A percentile compares a stretch with the other conserved stretches of the same genome.
These are phyloP conservation scores for Claviceps pazoutovae DNA, from an alignment of 2,329 filamentous ascomycete genomes.

Conservation along the genomic window DNA sequence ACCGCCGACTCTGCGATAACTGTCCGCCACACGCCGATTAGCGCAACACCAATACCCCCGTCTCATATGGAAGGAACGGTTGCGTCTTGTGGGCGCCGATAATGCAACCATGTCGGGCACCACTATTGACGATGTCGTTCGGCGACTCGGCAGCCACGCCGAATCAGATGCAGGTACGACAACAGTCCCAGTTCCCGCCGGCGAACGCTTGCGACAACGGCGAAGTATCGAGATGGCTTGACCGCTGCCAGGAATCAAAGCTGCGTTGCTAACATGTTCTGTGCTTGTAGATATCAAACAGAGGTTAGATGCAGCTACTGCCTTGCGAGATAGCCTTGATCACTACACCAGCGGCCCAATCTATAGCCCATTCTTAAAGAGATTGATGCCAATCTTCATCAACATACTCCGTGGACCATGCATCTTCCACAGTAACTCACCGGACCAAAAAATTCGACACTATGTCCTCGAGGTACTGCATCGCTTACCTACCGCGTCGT, in stretches of 20 bases:
- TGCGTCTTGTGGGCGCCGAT: constrained; percentile 26
- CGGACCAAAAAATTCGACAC: constrained; percentile 87
- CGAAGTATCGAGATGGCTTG: background rate
- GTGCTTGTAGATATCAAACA: constrained; percentile 54
- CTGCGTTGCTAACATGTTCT: background rate
- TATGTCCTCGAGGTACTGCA: constrained; percentile 91
- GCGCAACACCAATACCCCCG: constrained; percentile 10
- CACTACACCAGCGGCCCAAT: constrained; percentile 65
- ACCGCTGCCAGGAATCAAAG: background rate
- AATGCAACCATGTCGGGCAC: constrained; percentile 45
- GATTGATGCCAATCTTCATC: constrained; percentile 81
- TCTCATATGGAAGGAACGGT: constrained; percentile 22
- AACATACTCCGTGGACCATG: constrained; percentile 72
- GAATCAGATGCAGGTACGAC: constrained; percentile 37
- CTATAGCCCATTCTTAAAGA: constrained; percentile 71
- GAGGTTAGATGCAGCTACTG: constrained; percentile 69
- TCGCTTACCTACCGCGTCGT: constrained; percentile 58
- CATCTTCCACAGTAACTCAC: constrained; percentile 79
- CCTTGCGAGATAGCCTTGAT: constrained; percentile 84
- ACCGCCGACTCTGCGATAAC: constrained; percentile 4
- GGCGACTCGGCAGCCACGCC: constrained; percentile 34
- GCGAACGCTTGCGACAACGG: background rate
- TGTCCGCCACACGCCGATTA: constrained; percentile 6
- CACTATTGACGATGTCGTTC: constrained; percentile 49
- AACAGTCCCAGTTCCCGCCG: background rate